Evolutionary conservation across 305 asterid species (phyloP).

Genomic region (Solanum hybrid): DNA sequence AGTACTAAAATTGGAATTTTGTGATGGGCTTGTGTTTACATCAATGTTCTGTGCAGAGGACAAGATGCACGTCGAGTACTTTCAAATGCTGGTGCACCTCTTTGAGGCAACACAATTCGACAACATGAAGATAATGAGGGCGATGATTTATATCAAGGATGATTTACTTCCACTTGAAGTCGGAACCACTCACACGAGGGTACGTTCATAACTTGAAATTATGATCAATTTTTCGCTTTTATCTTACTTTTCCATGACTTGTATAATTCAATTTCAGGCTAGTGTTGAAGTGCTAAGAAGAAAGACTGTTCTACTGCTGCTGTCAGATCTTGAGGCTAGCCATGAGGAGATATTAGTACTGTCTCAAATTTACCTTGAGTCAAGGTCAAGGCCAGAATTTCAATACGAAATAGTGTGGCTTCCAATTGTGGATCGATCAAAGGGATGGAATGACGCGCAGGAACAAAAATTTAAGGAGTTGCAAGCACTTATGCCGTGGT

Average conservation of each 20-base stretch:
- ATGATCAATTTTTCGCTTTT: not conserved
- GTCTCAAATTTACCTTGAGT: conserved; percentile 32
- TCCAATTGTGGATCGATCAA: conserved; percentile 40
- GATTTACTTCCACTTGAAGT: conserved; percentile 46
- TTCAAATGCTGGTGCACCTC: conserved; percentile 36
- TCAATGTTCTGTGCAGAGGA: conserved; percentile 32
- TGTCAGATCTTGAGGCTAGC: conserved; percentile 61
- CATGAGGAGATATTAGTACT: conserved; percentile 57
- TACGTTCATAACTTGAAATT: conserved; percentile 10
- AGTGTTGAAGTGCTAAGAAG: conserved; percentile 49
- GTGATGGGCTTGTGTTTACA: not conserved
- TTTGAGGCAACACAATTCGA: conserved; percentile 51
- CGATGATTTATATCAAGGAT: conserved; percentile 43
- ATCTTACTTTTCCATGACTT: not conserved
- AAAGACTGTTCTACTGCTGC: conserved; percentile 58
- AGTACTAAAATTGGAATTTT: not conserved
- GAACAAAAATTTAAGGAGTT: conserved; percentile 31
- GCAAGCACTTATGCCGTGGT: conserved; percentile 68
- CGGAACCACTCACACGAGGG: conserved; percentile 43
- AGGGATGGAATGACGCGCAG: conserved; percentile 23
- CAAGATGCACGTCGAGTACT: conserved; percentile 50
- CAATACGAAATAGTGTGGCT: conserved; percentile 80
- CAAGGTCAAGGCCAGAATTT: conserved; percentile 32
- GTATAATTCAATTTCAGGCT: conserved; percentile 25
- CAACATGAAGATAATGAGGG: conserved; percentile 56